Evolutionary conservation across 805 yeast species (phyloP).

Genomic region (Zygosaccharomyces lentus): DNA sequence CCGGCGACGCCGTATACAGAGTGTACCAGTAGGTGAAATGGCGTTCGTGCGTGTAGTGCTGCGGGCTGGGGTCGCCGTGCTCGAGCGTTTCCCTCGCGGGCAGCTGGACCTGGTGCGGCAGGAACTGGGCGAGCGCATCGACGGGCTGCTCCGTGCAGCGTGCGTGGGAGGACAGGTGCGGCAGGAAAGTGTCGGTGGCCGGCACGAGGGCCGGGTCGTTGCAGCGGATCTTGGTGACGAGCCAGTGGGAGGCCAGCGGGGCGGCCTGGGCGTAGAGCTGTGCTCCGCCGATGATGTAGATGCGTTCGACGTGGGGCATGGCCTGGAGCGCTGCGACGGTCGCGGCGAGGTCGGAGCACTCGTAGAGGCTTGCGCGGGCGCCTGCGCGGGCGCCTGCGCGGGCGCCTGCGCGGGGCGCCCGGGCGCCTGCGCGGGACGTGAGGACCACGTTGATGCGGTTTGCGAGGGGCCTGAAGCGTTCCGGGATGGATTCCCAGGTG

Average conservation of each 20-base stretch:
- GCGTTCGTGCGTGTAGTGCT: neutral
- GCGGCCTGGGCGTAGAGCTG: constrained; percentile 65
- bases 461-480: constrained; percentile 75
- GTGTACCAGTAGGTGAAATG: constrained; percentile 4
- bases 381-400: neutral
- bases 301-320: constrained; percentile 42
- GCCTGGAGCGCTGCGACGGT: constrained; percentile 38
- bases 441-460: constrained; percentile 71
- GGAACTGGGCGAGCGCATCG: constrained; percentile 37
- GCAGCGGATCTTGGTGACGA: constrained; percentile 64
- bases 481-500: constrained; percentile 94
- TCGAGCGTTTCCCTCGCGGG: constrained; percentile 40
- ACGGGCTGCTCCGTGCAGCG: constrained; percentile 17
- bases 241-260: constrained; percentile 47
- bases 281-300: constrained; percentile 91
- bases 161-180: constrained; percentile 28
- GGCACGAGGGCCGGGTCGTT: constrained; percentile 20
- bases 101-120: constrained; percentile 23
- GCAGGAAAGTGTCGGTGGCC: constrained; percentile 58
- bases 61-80: constrained; percentile 34
- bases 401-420: neutral
- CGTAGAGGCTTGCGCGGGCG: constrained; percentile 23
- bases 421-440: constrained; percentile 35
- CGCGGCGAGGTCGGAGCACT: constrained; percentile 42
- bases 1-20: neutral